phyloP scores from a whole-genome alignment of 257 asterid species.

The Solanum chiquidenum region DNA sequence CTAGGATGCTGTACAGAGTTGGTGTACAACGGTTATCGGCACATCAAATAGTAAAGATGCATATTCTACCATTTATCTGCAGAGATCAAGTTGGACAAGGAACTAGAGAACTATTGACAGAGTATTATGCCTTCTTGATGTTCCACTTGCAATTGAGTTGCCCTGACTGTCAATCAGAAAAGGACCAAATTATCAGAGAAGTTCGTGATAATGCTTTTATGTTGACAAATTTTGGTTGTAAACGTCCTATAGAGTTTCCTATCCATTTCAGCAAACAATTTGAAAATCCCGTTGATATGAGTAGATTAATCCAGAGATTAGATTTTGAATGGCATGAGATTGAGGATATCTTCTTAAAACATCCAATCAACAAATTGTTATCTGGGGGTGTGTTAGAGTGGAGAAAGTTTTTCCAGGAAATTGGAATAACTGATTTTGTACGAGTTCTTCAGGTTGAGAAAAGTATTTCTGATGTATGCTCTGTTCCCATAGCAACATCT shows the following conservation, averaged over 20 bases:
- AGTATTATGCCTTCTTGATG: slow-evolving; percentile 77
- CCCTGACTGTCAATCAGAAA: slow-evolving; percentile 46
- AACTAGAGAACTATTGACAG: slow-evolving; percentile 48
- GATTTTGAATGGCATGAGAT: slow-evolving; percentile 66
- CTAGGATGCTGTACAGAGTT: slow-evolving; percentile 60
- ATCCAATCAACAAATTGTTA: slow-evolving; percentile 54
- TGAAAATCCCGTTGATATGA: slow-evolving; percentile 52
- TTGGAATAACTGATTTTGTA: slow-evolving; percentile 80
- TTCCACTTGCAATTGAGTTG: slow-evolving; percentile 72
- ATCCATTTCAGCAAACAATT: slow-evolving; percentile 62
- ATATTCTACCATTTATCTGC: slow-evolving; percentile 59
- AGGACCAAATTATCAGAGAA: slow-evolving; percentile 38
- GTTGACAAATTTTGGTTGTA: slow-evolving; percentile 67
- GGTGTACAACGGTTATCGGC: slow-evolving; percentile 77
- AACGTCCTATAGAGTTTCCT: slow-evolving; percentile 47
- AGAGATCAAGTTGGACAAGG: slow-evolving; percentile 24
- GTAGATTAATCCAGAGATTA: slow-evolving; percentile 39
- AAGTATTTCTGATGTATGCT: slow-evolving; percentile 29
- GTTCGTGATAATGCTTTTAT: slow-evolving; percentile 45
- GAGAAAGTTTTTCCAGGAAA: slow-evolving; percentile 67
- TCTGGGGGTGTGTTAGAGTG: slow-evolving; percentile 60
- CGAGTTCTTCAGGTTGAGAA: slow-evolving; percentile 47
- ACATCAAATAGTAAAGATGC: slow-evolving; percentile 77
- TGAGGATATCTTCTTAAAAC: slow-evolving; percentile 47
- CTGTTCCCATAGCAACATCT: slow-evolving; percentile 11